Percentiles rank a stretch among this genome's conserved stretches.
Conservation (phyloP, 2,329 filamentous ascomycete genomes). For the Fusarium subglutinans region DNA sequence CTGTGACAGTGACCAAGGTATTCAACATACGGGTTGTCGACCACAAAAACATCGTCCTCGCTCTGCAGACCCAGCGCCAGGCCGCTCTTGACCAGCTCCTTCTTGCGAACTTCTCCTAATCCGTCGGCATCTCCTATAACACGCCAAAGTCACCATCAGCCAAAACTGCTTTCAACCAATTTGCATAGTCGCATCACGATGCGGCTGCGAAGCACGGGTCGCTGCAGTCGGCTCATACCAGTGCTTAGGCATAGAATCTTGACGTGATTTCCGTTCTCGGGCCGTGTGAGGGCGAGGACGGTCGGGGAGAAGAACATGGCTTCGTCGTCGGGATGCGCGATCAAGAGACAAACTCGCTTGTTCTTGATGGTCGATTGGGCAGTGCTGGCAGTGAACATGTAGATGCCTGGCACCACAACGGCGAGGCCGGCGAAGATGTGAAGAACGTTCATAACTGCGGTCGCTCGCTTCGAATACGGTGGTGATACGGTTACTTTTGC, state of each 20-base stretch:
- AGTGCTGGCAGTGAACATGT: conserved; percentile 61
- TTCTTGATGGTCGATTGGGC: conserved; percentile 67
- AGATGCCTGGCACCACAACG: conserved; percentile 59
- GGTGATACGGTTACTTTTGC: neutral
- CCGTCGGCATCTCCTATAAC: conserved; percentile 81
- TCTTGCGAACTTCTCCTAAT: conserved; percentile 81
- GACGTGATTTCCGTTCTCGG: conserved; percentile 85
- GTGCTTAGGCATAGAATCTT: conserved; percentile 94
- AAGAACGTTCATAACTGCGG: conserved; percentile 33
- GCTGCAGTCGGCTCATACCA: conserved; percentile 57
- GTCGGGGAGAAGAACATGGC: conserved; percentile 99
- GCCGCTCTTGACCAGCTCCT: conserved; percentile 85
- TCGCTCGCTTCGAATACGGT: neutral
- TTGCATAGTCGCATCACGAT: conserved; percentile 16
- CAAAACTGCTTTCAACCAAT: conserved; percentile 19
- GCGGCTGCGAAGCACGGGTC: conserved; percentile 14
- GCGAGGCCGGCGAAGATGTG: conserved; percentile 41
- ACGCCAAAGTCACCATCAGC: conserved; percentile 31
- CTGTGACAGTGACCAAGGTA: neutral
- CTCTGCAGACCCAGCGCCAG: conserved; percentile 77
- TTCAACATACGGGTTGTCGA: conserved; percentile 74
- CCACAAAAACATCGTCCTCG: conserved; percentile 83
- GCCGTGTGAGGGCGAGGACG: conserved; percentile 82
- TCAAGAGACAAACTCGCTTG: conserved; percentile 90
- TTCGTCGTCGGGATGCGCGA: conserved; percentile 97